Evolutionary conservation across 2,329 filamentous ascomycete genomes (phyloP), one percentile per base, ranked within the genome.

Genomic region (Canariomyces notabilis): DNA sequence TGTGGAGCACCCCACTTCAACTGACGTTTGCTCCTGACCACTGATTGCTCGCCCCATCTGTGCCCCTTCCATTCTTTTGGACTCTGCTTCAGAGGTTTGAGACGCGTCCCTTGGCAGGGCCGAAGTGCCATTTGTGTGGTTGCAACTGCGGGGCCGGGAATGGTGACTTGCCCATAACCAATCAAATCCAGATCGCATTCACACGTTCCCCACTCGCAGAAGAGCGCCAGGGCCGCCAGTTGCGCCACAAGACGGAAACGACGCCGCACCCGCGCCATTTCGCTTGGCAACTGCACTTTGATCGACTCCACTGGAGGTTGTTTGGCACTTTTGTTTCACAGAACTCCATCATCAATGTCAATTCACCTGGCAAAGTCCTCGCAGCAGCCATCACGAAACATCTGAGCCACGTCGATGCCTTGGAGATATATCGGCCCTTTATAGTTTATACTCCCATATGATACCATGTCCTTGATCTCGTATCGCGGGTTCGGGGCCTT

Each of bases 71-170:
- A 39, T 50, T 23, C 39, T 23, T 7, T n/a, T n/a, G n/a, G n/a
- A n/a, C n/a, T 20, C n/a, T 32, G 16, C 23, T 37, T 14, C 15
- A 29, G 22, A 14, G 19, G 54, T 56, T 53, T 55, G 51, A 54
- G 46, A 45, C 49, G 39, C n/a, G 26, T 46, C 46, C 43, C 54
- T 48, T 48, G 48, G 44, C 49, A 53, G 46, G 32, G 22, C 38
- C 26, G 35, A 23, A n/a, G 37, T 38, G 37, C 20, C 18, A 26
- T 18, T 22, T 49, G 35, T 46, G 38, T 52, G 51, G 46, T 44
- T 45, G 41, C 21, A n/a, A n/a, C n/a, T n/a, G n/a, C n/a, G n/a
- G n/a, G n/a, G n/a, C n/a, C n/a, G n/a, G n/a, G n/a, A n/a, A n/a
- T n/a, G n/a, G n/a, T n/a, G n/a, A n/a, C n/a, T n/a, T n/a, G n/a